Evolutionary conservation across 2,329 filamentous ascomycete genomes (phyloP).

Genomic region (Calonectria pseudoturangicola): DNA sequence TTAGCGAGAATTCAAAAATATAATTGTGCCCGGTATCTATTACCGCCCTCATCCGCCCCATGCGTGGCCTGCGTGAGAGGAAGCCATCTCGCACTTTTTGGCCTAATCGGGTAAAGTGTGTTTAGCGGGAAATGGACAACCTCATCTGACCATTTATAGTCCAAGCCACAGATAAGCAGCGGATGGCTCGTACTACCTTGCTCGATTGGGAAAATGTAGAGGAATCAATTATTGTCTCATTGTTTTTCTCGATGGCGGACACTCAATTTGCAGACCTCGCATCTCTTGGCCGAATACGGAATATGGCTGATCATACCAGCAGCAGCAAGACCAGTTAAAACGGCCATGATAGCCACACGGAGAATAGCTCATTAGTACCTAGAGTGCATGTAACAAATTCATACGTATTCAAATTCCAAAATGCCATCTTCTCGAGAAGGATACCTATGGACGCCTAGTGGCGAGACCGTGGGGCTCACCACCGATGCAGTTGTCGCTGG

Average conservation of each 20-base stretch:
- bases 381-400: not conserved
- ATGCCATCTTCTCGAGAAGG: constrained; percentile 45
- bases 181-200: not conserved
- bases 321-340: not conserved
- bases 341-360: not conserved
- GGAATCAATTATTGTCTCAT: not conserved
- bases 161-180: not conserved
- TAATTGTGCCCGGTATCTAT: too few species aligned
- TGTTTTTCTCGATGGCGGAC: not conserved
- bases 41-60: too few species aligned
- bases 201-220: not conserved
- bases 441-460: constrained; percentile 38
- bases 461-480: constrained; percentile 29
- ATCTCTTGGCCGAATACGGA: not conserved
- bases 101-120: constrained; percentile 4
- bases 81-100: constrained; percentile 10
- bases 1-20: too few species aligned
- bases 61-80: not conserved
- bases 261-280: not conserved
- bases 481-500: constrained; percentile 41
- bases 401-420: not conserved
- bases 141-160: not conserved
- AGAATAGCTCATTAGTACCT: not conserved
- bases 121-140: not conserved
- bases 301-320: too few species aligned